Evolutionary conservation across 2,329 filamentous ascomycete genomes (phyloP), one percentile per base, ranked within the genome.

Genomic region (Penicillium glabrum): DNA sequence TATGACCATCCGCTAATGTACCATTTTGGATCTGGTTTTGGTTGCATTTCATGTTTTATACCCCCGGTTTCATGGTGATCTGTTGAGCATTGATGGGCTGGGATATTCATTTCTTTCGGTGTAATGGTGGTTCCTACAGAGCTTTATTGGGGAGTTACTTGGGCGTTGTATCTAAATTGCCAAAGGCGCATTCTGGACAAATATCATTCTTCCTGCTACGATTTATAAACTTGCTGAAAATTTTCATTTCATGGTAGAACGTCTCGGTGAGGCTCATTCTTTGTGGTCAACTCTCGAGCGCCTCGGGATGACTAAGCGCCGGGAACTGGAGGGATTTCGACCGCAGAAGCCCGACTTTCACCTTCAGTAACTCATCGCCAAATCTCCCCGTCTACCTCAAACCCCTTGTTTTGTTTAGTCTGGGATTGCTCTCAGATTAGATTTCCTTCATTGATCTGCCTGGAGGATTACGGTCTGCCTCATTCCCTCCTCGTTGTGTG

Each of bases 1-100:
- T 77, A 96, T 96, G 89, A 97, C 93, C 46, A 93, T 93, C 73
- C 88, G 90, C 72, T 95, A 86, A 83, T 65, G 13, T 23, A 9
- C n/a, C 35, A 21, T 23, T 41, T 41, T 24, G 16, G 13, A 5
- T 43, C 14, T 46, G 2, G 44, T 46, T 23, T 39, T 16, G 31
- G 49, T 44, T 27, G 56, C 31, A 46, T 51, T 57, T 51, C 39
- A 11, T 49, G 37, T 35, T 49, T 48, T 61, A 52, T 50, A 64
- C 64, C 64, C 64, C 61, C 58, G 46, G 54, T 48, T 63, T 65
- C 58, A 60, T 60, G 47, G 56, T 63, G 51, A 57, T 57, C 48
- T 59, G 44, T 49, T 49, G 47, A 60, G 58, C 61, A 63, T 64
- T 65, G 55, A 64, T 61, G 58, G 56, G 55, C 64, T 62, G 59